Percentiles rank a stretch among this genome's conserved stretches.
Evolutionary conservation across 2,329 filamentous ascomycete genomes (phyloP).

Genomic region (Lecanicillium sp.): DNA sequence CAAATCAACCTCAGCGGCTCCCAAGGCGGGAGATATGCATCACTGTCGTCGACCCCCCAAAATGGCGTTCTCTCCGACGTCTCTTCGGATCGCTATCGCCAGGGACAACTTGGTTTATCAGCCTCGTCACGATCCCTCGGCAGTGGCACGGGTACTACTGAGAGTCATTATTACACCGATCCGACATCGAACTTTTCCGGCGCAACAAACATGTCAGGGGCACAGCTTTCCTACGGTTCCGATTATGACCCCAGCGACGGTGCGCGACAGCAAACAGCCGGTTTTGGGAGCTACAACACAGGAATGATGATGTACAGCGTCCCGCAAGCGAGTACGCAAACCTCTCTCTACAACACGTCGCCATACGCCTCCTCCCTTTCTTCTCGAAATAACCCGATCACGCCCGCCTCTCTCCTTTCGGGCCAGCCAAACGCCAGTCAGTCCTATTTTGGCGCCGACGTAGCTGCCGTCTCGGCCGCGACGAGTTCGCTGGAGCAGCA

Average conservation of each 20-base stretch:
- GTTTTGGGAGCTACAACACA: constrained; percentile 54
- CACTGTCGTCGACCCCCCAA: constrained; percentile 44
- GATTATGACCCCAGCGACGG: constrained; percentile 55
- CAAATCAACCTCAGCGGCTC: not conserved
- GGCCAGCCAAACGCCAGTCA: constrained; percentile 1
- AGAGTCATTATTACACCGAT: constrained; percentile 55
- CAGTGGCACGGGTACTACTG: constrained; percentile 48
- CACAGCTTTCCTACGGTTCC: constrained; percentile 51
- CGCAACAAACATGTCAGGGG: constrained; percentile 51
- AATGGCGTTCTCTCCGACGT: constrained; percentile 29
- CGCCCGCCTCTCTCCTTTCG: not conserved
- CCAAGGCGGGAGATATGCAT: constrained; percentile 41
- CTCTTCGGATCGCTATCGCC: constrained; percentile 40
- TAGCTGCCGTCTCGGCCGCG: not conserved
- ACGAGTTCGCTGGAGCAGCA: constrained; percentile 3
- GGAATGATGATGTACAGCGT: constrained; percentile 76
- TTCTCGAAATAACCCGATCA: not conserved
- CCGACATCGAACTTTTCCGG: constrained; percentile 42
- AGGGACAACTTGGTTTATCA: constrained; percentile 44
- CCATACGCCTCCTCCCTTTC: constrained; percentile 29
- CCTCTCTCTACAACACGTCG: constrained; percentile 67
- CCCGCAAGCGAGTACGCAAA: constrained; percentile 53
- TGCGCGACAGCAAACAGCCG: constrained; percentile 48
- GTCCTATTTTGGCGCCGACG: constrained; percentile 1
- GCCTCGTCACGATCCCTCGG: constrained; percentile 46